Conservation (phyloP, 163 green algal genomes). For the Volvox carteri region DNA sequence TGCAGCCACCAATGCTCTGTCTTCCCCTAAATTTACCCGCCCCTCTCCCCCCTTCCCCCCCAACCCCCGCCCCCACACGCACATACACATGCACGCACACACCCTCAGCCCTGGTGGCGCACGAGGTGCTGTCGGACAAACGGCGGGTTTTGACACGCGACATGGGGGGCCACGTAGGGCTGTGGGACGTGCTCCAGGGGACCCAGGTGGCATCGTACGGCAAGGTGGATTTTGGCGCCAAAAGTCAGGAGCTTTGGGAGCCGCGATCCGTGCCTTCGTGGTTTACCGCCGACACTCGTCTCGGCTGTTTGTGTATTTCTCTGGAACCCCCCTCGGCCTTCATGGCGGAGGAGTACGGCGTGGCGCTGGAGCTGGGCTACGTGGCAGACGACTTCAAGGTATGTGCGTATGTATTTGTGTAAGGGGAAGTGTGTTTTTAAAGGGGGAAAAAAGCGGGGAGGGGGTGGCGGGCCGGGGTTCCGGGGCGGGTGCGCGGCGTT, state of each 20-base stretch:
- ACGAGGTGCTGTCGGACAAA: slow-evolving; percentile 77
- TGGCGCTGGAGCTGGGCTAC: slow-evolving; percentile 66
- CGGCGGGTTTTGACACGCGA: slow-evolving; percentile 88
- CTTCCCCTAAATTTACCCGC: no score
- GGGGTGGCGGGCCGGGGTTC: background rate
- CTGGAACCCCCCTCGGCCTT: slow-evolving; percentile 88
- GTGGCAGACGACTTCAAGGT: slow-evolving; percentile 80
- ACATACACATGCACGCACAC: background rate
- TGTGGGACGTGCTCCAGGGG: slow-evolving; percentile 87
- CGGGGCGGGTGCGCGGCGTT: background rate
- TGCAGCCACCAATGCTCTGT: no score
- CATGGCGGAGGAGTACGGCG: slow-evolving; percentile 80
- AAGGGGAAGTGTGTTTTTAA: background rate
- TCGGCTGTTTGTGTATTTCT: slow-evolving; percentile 77
- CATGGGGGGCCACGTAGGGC: slow-evolving; percentile 68
- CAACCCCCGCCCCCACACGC: no score
- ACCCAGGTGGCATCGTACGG: slow-evolving; percentile 68
- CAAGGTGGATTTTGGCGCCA: slow-evolving; percentile 75
- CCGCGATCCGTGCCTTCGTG: slow-evolving; percentile 80
- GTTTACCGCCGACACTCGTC: slow-evolving; percentile 81
- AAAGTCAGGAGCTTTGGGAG: slow-evolving; percentile 81
- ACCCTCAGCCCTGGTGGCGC: slow-evolving; percentile 44
- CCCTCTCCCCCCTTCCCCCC: no score
- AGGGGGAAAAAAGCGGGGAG: background rate
- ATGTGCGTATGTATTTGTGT: background rate